These are phyloP conservation scores for Truncatella angustata DNA, from an alignment of 2,329 filamentous ascomycete species.

Conservation along the genomic window DNA sequence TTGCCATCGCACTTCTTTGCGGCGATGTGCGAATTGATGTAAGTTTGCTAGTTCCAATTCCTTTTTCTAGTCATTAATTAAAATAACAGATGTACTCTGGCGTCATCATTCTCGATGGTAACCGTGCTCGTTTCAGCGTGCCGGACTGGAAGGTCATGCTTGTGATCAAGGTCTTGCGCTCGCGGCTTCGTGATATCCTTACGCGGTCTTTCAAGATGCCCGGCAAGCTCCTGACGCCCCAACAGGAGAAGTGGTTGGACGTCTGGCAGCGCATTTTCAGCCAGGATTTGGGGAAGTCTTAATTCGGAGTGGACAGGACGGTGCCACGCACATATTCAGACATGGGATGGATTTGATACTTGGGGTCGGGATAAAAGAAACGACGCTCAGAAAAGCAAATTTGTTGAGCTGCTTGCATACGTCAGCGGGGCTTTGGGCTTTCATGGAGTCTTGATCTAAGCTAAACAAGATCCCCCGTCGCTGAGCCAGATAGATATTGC, in stretches of 20 bases:
- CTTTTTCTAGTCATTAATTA: not conserved
- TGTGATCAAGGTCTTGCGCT: slow-evolving; percentile 78
- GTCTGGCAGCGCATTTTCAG: slow-evolving; percentile 71
- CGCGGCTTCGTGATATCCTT: slow-evolving; percentile 72
- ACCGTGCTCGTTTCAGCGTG: slow-evolving; percentile 78
- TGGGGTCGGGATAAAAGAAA: not conserved
- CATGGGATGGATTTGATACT: not conserved
- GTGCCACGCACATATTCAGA: not conserved
- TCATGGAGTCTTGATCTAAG: too few relatives aligned
- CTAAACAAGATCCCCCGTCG: too few relatives aligned
- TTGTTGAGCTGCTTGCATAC: not conserved
- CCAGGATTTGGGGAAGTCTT: slow-evolving; percentile 30
- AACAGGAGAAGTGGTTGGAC: slow-evolving; percentile 72
- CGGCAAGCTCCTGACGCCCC: slow-evolving; percentile 59
- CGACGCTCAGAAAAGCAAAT: not conserved
- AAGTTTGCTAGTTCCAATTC: slow-evolving; percentile 28
- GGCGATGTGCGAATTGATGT: slow-evolving; percentile 87
- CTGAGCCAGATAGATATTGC: too few relatives aligned
- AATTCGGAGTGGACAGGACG: not conserved
- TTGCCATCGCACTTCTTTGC: slow-evolving; percentile 80
- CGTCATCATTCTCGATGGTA: slow-evolving; percentile 82
- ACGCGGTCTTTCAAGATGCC: slow-evolving; percentile 68
- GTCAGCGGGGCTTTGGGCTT: too few relatives aligned
- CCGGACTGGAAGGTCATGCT: slow-evolving; percentile 89
- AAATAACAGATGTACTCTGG: slow-evolving; percentile 72